Conservation (phyloP, 139 green algal genomes). For the Spirogloea muscicola region DNA sequence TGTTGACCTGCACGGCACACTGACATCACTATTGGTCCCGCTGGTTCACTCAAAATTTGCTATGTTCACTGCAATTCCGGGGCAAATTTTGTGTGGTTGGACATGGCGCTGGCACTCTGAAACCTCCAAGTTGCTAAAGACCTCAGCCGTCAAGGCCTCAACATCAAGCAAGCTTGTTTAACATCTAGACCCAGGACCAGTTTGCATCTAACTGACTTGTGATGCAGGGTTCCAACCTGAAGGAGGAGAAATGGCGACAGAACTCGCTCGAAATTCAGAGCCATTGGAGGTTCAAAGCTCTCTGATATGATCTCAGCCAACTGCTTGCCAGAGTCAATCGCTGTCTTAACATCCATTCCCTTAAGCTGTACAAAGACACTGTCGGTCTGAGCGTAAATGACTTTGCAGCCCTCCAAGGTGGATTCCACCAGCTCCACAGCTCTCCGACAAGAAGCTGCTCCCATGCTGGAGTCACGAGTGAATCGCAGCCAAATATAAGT, state of each 20-base stretch:
- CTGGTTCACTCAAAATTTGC: too few relatives aligned
- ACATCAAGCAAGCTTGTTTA: too few relatives aligned
- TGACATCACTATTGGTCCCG: too few relatives aligned
- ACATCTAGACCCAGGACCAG: too few relatives aligned
- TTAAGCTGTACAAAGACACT: conserved; percentile 42
- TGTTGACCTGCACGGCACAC: conserved; percentile 41
- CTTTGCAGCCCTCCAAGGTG: conserved; percentile 5
- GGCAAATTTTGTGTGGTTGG: too few relatives aligned
- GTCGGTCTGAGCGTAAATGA: conserved; percentile 42
- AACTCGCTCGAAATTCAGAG: conserved; percentile 37
- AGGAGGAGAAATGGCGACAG: conserved; percentile 20
- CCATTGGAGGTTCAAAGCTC: conserved; percentile 13
- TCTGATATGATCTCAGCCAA: not conserved
- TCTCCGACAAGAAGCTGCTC: conserved; percentile 49
- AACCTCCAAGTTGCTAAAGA: too few relatives aligned
- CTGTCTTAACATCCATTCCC: not conserved
- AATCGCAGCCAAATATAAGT: too few relatives aligned
- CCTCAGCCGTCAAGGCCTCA: too few relatives aligned
- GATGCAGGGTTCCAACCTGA: too few relatives aligned
- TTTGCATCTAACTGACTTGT: too few relatives aligned
- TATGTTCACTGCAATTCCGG: too few relatives aligned
- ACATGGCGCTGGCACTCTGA: too few relatives aligned
- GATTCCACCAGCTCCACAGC: conserved; percentile 52
- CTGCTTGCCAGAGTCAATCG: conserved; percentile 7
- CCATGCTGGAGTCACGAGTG: conserved; percentile 31